Evolutionary conservation across 192 early-diverging fungal genomes (phyloP).

Genomic region (Linnemannia zychae): DNA sequence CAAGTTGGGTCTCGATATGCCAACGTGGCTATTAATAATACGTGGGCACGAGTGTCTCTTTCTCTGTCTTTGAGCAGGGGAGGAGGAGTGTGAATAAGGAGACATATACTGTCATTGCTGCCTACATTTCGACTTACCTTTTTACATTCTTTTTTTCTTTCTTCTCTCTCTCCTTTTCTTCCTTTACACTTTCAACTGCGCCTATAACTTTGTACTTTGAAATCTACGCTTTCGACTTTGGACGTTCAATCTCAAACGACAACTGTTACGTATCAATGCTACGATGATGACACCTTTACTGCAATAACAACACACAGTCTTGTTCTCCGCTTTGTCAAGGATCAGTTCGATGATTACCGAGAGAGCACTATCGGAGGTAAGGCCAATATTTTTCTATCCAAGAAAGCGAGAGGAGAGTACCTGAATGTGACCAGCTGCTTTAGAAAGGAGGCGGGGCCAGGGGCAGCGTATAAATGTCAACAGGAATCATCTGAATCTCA

Average conservation of each 20-base stretch:
- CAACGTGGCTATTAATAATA: background rate
- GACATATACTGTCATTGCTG: background rate
- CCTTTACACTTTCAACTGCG: background rate
- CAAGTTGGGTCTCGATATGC: background rate
- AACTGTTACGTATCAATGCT: background rate
- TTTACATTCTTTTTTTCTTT: background rate
- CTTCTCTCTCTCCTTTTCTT: background rate
- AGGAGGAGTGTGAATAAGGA: background rate
- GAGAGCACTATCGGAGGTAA: slow-evolving; percentile 92
- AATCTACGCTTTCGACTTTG: too few relatives aligned
- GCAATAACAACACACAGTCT: slow-evolving; percentile 57
- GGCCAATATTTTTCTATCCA: background rate
- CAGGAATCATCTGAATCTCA: slow-evolving; percentile 22
- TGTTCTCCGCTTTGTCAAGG: slow-evolving; percentile 92
- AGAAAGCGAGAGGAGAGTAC: too few relatives aligned
- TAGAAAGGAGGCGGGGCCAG: too few relatives aligned
- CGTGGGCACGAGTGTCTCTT: background rate
- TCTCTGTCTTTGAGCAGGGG: background rate
- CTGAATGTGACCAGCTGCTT: too few relatives aligned
- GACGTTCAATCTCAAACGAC: background rate
- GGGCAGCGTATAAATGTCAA: slow-evolving; percentile 26
- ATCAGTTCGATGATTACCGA: slow-evolving; percentile 93
- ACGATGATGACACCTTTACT: slow-evolving; percentile 24
- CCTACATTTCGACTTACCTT: too few relatives aligned
- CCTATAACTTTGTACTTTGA: background rate